Base-by-base conservation (phyloP, 2,329 filamentous ascomycete genomes). In the Bisporella sp. region DNA sequence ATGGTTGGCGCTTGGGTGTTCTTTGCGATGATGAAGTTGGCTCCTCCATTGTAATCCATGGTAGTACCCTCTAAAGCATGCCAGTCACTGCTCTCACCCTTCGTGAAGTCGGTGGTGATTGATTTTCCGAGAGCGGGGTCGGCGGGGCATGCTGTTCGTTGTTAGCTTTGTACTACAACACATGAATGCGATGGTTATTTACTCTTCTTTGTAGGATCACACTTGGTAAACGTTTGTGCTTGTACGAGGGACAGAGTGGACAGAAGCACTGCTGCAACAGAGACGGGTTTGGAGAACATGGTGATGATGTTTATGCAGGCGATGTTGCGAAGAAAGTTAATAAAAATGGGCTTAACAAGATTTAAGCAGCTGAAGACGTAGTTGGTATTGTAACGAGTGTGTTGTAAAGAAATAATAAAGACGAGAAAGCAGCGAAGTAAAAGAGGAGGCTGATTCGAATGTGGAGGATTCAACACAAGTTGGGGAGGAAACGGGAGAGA, bases 81-180 rank as follows among this genome's bases (percentile, higher is more conserved):
- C 67, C 85, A 88, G 57, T 78, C 74, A 52, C 61, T 66, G 55
- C 69, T 64, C 40, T 62, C 62, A 41, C 69, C 71, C 31, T 64
- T 61, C 40, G 67, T 71, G 63, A 74, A 75, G 57, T 74, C 70
- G 50, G 68, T 69, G 32, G 65, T 61, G 54, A 69, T 64, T 31
- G 57, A 68, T 43, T 62, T 62, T 43, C 68, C 64, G 49, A 73
- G 65, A 50, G 70, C 72, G 9, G 69, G 64, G 57, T 75, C 63
- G 46, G 69, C 62, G n/a, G 71, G 67, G 57, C 72, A 75, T 5
- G 64, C 62, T 60, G 49, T 12, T 11, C 13, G 7, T 21, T 47
- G 56, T 64, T 56, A 63, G 61, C 12, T 41, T 11, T 21, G n/a
- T 39, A 6, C 12, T 42, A 28, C 13, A 31, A 12, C n/a, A 9